These are phyloP conservation scores for Cladophialophora immunda DNA, from an alignment of 2,329 filamentous ascomycete species.

Conservation along the genomic window DNA sequence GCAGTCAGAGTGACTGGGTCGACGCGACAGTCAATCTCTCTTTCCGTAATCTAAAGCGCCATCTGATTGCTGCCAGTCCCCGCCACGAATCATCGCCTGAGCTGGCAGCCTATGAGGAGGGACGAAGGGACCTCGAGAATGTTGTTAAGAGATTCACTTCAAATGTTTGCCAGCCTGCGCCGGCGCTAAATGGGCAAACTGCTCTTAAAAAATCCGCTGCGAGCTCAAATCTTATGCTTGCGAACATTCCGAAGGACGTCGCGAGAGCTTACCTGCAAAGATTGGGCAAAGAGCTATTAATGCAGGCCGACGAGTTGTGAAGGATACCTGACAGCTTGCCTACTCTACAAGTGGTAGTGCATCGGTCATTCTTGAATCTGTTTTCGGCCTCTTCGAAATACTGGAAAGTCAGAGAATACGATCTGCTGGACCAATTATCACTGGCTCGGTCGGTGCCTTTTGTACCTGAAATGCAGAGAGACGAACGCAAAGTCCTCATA, in stretches of 20 bases:
- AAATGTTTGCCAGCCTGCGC: not conserved
- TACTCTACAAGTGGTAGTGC: not conserved
- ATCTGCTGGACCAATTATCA: not conserved
- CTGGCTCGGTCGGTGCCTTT: not conserved
- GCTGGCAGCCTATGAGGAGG: conserved; percentile 82
- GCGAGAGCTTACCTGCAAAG: conserved; percentile 76
- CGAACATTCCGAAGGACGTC: conserved; percentile 69
- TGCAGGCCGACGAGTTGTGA: conserved; percentile 40
- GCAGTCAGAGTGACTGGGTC: conserved; percentile 41
- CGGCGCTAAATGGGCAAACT: not conserved
- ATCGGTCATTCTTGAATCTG: not conserved
- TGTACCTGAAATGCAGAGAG: not conserved
- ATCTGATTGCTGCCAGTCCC: conserved; percentile 73
- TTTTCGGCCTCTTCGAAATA: not conserved
- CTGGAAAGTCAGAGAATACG: not conserved
- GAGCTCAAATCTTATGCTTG: conserved; percentile 39
- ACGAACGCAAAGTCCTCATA: not conserved
- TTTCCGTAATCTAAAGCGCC: conserved; percentile 72
- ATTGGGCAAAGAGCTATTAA: conserved; percentile 72
- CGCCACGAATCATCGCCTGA: conserved; percentile 90
- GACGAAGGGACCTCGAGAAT: conserved; percentile 73
- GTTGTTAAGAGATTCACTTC: conserved; percentile 54
- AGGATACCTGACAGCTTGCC: not conserved
- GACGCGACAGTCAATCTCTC: conserved; percentile 87
- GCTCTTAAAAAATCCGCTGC: not conserved